Evolutionary conservation across 768 basidiomycete species (phyloP), one percentile per base, ranked within the genome.

Genomic region (Solioccasus polychromus): DNA sequence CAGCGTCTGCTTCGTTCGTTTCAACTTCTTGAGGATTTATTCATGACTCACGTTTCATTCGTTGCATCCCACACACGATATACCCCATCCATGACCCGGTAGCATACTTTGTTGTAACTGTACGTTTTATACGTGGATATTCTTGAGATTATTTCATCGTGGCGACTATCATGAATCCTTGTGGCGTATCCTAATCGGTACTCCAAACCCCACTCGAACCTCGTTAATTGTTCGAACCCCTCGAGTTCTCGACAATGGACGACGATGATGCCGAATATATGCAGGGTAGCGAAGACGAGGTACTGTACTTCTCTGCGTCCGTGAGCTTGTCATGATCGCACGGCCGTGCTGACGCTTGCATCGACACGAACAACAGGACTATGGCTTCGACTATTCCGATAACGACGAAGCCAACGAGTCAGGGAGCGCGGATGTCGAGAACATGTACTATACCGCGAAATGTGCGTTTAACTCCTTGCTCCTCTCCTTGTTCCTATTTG

Each of bases 361-460:
- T 25, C 30, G 8, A 36, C 45, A 8, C 47, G 18, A 61, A 47
- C 23, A 29, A 46, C 61, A 93, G 91, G 92, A 92, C 60, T 96
- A 96, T 68, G 92, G 82, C 54, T 97, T 98, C 66, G 91, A 93
- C 68, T 99, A 97, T 68, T 94, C 93, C 34, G 94, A 92, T 67
- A 85, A 80, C 40, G 91, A 88, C 28, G 88, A 88, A 23, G 88
- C 78, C 23, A 82, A 90, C 45, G 88, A 88, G 55, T 76, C 81
- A 2, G 87, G 79, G 39, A 88, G 81, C 42, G 88, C 82, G 20
- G 94, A 96, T 68, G 82, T 96, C 35, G 96, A 99, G 72, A 99
- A 99, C 62, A 82, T 93, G 80, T 99, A 99, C 70, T 98, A 98
- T 66, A 88, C 85, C 39, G 96, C 96, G 10, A 99, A 99, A 68